Evolutionary conservation across 768 basidiomycete genomes (phyloP).

Genomic region (Galerina marginata): DNA sequence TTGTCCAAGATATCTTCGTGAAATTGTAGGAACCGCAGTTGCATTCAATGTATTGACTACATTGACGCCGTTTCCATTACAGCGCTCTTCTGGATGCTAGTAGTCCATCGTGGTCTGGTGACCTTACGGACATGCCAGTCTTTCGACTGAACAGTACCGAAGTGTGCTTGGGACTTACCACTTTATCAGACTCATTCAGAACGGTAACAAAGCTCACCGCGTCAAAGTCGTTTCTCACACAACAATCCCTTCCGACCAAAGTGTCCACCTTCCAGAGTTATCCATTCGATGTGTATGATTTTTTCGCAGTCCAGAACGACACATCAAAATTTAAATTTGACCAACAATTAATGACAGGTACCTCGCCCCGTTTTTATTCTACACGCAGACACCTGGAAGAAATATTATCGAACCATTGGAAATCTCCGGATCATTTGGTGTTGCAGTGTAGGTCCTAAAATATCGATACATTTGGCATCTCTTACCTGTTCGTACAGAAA

Average conservation of each 20-base stretch:
- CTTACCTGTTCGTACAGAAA: not conserved
- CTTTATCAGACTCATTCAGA: not conserved
- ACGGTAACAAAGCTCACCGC: slow-evolving; percentile 7
- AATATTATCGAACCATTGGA: not conserved
- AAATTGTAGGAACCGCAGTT: too few species aligned
- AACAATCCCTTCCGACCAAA: too few species aligned
- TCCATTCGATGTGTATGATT: slow-evolving; percentile 7
- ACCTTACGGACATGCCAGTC: not conserved
- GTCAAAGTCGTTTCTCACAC: not conserved
- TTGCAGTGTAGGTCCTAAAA: slow-evolving; percentile 4
- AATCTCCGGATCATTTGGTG: not conserved
- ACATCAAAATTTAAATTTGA: not conserved
- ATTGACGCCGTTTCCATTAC: not conserved
- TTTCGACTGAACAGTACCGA: not conserved
- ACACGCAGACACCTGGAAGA: not conserved
- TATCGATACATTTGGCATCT: not conserved
- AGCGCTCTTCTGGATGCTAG: not conserved
- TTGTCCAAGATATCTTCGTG: too few species aligned
- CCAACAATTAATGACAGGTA: not conserved
- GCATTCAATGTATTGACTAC: too few species aligned
- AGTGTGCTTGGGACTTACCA: not conserved
- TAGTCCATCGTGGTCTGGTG: not conserved
- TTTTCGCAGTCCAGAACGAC: not conserved
- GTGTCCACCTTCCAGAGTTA: slow-evolving; percentile 6
- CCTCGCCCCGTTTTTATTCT: slow-evolving; percentile 2